phyloP scores from a whole-genome alignment of 495 filamentous ascomycete genomes.

The Penicillium daleae region DNA sequence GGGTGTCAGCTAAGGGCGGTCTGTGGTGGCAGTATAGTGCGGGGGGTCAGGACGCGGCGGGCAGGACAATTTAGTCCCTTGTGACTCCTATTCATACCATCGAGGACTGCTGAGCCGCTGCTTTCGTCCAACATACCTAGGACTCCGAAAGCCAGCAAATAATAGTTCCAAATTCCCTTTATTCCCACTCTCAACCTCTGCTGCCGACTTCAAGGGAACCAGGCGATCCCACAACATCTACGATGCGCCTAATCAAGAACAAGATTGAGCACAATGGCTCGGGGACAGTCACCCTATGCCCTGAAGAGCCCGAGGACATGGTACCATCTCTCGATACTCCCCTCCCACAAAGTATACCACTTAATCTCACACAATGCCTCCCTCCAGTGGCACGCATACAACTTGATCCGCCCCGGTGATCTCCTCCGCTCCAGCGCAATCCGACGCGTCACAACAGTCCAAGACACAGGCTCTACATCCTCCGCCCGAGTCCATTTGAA shows the following conservation, averaged over 20 bases:
- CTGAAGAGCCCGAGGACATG: conserved; percentile 96
- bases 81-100: neutral
- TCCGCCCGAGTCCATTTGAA: conserved; percentile 76
- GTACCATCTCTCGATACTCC: conserved; percentile 45
- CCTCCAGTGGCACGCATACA: conserved; percentile 90
- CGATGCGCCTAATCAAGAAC: conserved; percentile 74
- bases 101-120: neutral
- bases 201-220: neutral
- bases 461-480: conserved; percentile 71
- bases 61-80: neutral
- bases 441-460: conserved; percentile 73
- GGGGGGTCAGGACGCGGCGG: conserved; percentile 18
- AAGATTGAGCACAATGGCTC: conserved; percentile 77
- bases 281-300: conserved; percentile 77
- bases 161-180: no score
- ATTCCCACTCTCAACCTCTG: neutral
- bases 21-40: conserved; percentile 22
- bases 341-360: neutral
- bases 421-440: conserved; percentile 80
- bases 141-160: no score
- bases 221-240: neutral
- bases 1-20: conserved; percentile 12
- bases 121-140: neutral
- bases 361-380: conserved; percentile 7
- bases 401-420: conserved; percentile 82